Conservation (phyloP, 1,284 basidiomycete species). For the Irpex sp. region DNA sequence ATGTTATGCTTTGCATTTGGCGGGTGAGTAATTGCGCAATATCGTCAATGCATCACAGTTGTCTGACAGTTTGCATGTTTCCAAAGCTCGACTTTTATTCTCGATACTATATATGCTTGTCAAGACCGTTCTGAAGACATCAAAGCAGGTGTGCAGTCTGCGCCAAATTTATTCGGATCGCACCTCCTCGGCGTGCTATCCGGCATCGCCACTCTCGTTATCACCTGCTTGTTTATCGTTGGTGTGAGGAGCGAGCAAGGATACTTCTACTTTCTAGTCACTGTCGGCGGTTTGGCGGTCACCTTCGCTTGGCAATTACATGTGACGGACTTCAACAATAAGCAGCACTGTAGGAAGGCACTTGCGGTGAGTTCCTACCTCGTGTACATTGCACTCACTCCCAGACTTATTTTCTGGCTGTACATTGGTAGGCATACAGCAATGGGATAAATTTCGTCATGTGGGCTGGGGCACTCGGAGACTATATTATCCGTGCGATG, state of each 20-base stretch:
- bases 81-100: slow-evolving; percentile 64
- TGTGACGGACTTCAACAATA: not conserved
- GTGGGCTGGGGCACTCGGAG: no score
- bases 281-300: slow-evolving; percentile 44
- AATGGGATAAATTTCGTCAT: no score
- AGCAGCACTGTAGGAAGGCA: not conserved
- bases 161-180: slow-evolving; percentile 51
- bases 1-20: not conserved
- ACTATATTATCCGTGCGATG: no score
- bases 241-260: slow-evolving; percentile 51
- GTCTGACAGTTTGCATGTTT: slow-evolving; percentile 4
- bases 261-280: slow-evolving; percentile 47
- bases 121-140: slow-evolving; percentile 53
- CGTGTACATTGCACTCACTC: no score
- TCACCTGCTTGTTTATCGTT: slow-evolving; percentile 42
- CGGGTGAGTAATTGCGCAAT: not conserved
- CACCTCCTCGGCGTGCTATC: slow-evolving; percentile 54
- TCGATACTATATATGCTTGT: slow-evolving; percentile 63
- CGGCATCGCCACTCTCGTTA: slow-evolving; percentile 46
- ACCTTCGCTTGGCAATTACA: slow-evolving; percentile 57
- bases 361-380: not conserved
- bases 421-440: no score
- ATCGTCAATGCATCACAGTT: no score
- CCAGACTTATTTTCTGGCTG: not conserved
- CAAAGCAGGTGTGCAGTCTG: slow-evolving; percentile 49